Percentiles rank a stretch among this genome's conserved stretches.
These are phyloP conservation scores for Pholiota conissans DNA, from an alignment of 768 basidiomycete genomes.

Conservation along the genomic window DNA sequence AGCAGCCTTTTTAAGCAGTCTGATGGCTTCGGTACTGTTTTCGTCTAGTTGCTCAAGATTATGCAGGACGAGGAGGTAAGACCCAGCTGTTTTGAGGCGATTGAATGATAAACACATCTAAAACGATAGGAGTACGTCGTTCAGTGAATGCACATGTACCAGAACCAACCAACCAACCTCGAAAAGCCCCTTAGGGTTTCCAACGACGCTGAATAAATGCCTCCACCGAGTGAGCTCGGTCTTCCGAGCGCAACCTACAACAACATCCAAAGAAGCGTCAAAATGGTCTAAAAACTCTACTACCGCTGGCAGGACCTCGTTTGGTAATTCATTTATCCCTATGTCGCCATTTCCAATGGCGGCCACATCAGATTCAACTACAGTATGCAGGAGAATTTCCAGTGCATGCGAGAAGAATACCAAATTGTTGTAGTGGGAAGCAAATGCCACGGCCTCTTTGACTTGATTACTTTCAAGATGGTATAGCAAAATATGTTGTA, in stretches of 20 bases:
- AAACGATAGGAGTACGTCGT: not conserved
- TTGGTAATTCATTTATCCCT: slow-evolving; percentile 21
- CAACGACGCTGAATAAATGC: slow-evolving; percentile 85
- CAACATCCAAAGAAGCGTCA: slow-evolving; percentile 86
- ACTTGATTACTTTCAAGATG: slow-evolving; percentile 68
- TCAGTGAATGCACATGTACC: not conserved
- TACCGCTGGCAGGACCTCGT: slow-evolving; percentile 58
- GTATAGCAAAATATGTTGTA: slow-evolving; percentile 86
- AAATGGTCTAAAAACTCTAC: slow-evolving; percentile 96
- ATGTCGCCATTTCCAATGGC: slow-evolving; percentile 30
- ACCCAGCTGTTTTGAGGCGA: slow-evolving; percentile 84
- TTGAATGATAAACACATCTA: slow-evolving; percentile 75
- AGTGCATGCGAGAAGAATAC: slow-evolving; percentile 93
- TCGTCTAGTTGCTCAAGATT: slow-evolving; percentile 90
- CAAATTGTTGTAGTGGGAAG: slow-evolving; percentile 81
- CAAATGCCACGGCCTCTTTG: slow-evolving; percentile 82
- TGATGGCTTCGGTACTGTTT: slow-evolving; percentile 74
- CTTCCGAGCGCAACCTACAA: slow-evolving; percentile 95
- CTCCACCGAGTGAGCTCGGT: slow-evolving; percentile 93
- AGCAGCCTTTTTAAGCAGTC: slow-evolving; percentile 76
- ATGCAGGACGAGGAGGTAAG: slow-evolving; percentile 91
- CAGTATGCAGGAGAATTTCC: slow-evolving; percentile 91
- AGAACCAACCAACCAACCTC: slow-evolving; percentile 53
- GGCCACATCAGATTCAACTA: slow-evolving; percentile 80
- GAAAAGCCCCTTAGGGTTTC: slow-evolving; percentile 87